Evolutionary conservation across 2,329 filamentous ascomycete genomes (phyloP), one percentile per base, ranked within the genome.

Genomic region (Helminthosporium solani): DNA sequence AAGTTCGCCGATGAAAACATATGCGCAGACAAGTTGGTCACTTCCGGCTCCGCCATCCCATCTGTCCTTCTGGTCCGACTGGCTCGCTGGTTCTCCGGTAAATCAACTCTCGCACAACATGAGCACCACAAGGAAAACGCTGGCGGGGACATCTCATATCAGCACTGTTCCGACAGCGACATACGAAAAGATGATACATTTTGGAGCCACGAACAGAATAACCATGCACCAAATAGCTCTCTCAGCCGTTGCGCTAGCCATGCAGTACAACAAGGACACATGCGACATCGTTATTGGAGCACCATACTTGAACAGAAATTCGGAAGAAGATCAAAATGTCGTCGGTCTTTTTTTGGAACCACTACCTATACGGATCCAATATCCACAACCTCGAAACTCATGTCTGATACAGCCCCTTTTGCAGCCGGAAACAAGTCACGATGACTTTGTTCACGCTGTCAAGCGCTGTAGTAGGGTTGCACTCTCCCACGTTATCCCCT

Each of bases 61-160:
- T 15, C 44, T 50, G 1, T 37, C 47, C 19, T 51, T 46, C 37
- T 54, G 48, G 43, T 19, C 40, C 11, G 33, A 44, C 7, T 49
- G 46, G 30, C 40, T 53, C 5, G 33, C 21, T 4, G 20, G 40
- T 30, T 14, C 21, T 30, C 31, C 28, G 14, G 9, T 9, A 25
- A 25, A 25, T 25, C 23, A 25, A 25, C 16, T 39, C 16, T 30
- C 31, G 12, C 11, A 16, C 23, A 4, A 39, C 16, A 7, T 18
- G 37, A 40, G 19, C 36, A 16, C 9, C 14, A n/a, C 5, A n/a
- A n/a, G 41, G 31, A 47, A 14, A 21, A 42, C 36, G 3, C 47
- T 28, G 33, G 18, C 15, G 7, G 35, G 35, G 12, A 39, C 36
- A 6, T 39, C 42, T 9, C 36, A 39, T 21, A 2, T 41, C 5